Evolutionary conservation across 2,329 filamentous ascomycete species (phyloP), one percentile per base, ranked within the genome.

Genomic region (Didymella segeticola): DNA sequence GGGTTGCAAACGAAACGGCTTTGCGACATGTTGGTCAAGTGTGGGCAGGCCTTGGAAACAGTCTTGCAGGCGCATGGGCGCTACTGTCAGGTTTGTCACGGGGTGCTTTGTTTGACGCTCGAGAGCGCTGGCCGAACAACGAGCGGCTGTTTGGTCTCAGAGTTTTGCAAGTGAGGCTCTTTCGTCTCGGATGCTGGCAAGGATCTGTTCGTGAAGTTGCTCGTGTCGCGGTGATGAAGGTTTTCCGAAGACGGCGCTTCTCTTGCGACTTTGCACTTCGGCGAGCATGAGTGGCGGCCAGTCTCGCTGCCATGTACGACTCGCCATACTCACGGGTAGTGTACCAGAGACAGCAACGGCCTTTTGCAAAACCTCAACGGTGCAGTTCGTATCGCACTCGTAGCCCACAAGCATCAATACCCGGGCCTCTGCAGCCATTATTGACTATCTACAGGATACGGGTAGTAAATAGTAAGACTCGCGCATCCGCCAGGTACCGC

Each of bases 1-100:
- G 26, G 33, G 34, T 36, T 9, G 19, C 26, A 45, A 51, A 51
- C 47, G 47, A 51, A 51, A 51, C 41, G 47, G 25, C 12, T 19
- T 26, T 39, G 47, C 26, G 27, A 51, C 47, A 22, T 17, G 31
- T n/a, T n/a, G n/a, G n/a, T n/a, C n/a, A n/a, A 36, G 19, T 6
- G 31, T 3, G 12, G 33, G 17, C 33, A n/a, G 15, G 38, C 23
- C 9, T 39, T 39, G 37, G 36, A 25, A 23, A 38, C 36, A 25
- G 36, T 14, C 20, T 25, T 25, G 36, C 17, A 20, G 5, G 25
- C 25, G 25, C 25, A 26, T 10, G 25, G 10, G 25, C 10, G 17
- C 33, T 36, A 36, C 33, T 22, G 33, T 22, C 17, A 36, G 33
- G 17, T n/a, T n/a, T 29, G 23, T 42, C 38, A 41, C 17, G 38